Evolutionary conservation across 371 early-diverging fungal genomes (phyloP), one percentile per base, ranked within the genome.

Genomic region (Catenaria anguillulae): DNA sequence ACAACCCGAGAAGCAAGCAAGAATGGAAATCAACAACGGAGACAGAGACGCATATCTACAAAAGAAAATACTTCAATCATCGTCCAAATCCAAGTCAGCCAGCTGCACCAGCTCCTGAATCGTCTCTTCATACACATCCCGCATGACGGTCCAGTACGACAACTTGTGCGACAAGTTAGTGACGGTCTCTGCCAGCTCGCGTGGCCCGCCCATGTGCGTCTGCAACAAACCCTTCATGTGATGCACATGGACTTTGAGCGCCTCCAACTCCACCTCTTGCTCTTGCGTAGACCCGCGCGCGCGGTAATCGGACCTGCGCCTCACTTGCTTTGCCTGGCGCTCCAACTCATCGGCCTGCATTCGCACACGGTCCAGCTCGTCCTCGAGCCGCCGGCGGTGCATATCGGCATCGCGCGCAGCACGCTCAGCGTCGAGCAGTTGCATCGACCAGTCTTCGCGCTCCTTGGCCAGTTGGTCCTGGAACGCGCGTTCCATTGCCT

Each of bases 231-330:
- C 3, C 56, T 33, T 56, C 4, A 56, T 4, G 58, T 24, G 33
- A 34, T 42, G 26, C 43, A 56, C 34, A 23, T 55, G 59, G 60
- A 6, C 60, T 65, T 5, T 31, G 33, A 31, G 36, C 35, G 10
- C 45, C 46, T 29, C 50, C 63, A 6, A 26, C 58, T n/a, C 68
- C 63, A 52, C 62, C 66, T 37, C 67, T 8, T 40, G 65, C 55
- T 8, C 37, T 21, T n/a, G 68, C 66, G 34, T 64, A 62, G 48
- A 69, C 61, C 33, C 43, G 62, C 36, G 69, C 67, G 33, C 66
- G 70, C 59, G 69, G 71, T 34, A 69, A 65, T 2, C 70, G 65
- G 29, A 70, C 64, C 24, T 66, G 60, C 64, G 69, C 67, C 60
- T 59, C 63, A 70, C 48, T 15, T 67, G 67, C 5, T 55, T 62